A percentile compares a stretch with the other conserved stretches of the same genome.
Evolutionary conservation across 495 filamentous ascomycete genomes (phyloP).

Genomic region (Penicillium canariense): DNA sequence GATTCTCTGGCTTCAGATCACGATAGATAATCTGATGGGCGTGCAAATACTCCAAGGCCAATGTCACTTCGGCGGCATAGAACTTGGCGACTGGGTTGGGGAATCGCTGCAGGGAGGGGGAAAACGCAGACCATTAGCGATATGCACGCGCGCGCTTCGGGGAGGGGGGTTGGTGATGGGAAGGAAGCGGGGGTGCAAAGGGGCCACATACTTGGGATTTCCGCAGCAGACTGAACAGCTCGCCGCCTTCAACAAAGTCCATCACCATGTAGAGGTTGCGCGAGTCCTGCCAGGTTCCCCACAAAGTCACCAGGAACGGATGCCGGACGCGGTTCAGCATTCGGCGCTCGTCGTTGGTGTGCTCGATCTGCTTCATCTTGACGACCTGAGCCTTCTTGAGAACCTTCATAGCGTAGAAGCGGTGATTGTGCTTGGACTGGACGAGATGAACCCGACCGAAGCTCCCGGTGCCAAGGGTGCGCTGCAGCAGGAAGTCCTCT

Average conservation of each 20-base stretch:
- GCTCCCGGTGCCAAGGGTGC: slow-evolving; percentile 93
- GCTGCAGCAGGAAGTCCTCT: slow-evolving; percentile 78
- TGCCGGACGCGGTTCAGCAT: slow-evolving; percentile 96
- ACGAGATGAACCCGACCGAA: slow-evolving; percentile 96
- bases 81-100: slow-evolving; percentile 99
- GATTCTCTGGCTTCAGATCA: slow-evolving; percentile 94
- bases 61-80: slow-evolving; percentile 95
- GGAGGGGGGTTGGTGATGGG: neutral
- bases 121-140: neutral
- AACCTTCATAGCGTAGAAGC: slow-evolving; percentile 97
- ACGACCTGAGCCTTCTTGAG: slow-evolving; percentile 98
- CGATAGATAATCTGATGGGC: slow-evolving; percentile 93
- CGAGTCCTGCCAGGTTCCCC: slow-evolving; percentile 96
- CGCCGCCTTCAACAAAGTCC: slow-evolving; percentile 99
- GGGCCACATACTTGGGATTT: slow-evolving; percentile 93
- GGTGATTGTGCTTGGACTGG: slow-evolving; percentile 93
- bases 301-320: slow-evolving; percentile 94
- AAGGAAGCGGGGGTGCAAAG: neutral
- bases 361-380: slow-evolving; percentile 99
- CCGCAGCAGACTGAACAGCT: slow-evolving; percentile 90
- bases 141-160: neutral
- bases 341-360: slow-evolving; percentile 93
- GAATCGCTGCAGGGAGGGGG: slow-evolving; percentile 65
- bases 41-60: slow-evolving; percentile 96
- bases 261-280: slow-evolving; percentile 99